Conservation (phyloP, 2,329 filamentous ascomycete species). For the Sporothrix euskadiensis region DNA sequence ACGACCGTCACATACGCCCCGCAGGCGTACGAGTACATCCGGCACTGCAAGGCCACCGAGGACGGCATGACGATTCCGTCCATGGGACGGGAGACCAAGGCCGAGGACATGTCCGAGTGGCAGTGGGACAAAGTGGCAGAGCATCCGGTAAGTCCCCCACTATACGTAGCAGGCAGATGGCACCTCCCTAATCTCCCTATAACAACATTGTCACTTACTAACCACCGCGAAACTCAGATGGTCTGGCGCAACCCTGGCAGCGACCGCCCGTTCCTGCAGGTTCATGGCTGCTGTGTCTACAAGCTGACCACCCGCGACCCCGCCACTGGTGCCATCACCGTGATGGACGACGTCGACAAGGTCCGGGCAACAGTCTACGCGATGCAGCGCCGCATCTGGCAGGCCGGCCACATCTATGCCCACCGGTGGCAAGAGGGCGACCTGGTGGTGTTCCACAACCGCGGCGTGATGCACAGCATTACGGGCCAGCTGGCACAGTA, state of each 20-base stretch:
- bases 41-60: constrained; percentile 48
- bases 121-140: constrained; percentile 32
- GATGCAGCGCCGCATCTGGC: constrained; percentile 35
- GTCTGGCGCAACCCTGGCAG: constrained; percentile 72
- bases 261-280: constrained; percentile 29
- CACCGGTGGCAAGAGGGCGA: constrained; percentile 78
- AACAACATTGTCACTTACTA: neutral
- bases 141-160: constrained; percentile 25
- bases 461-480: constrained; percentile 72
- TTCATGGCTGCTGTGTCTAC: constrained; percentile 31
- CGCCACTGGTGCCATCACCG: constrained; percentile 12
- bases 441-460: constrained; percentile 76
- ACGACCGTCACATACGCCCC: constrained; percentile 31
- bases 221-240: constrained; percentile 42
- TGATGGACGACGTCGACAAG: constrained; percentile 32
- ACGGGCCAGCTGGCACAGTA: constrained; percentile 65
- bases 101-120: constrained; percentile 24
- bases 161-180: neutral
- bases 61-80: constrained; percentile 30
- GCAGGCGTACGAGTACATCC: constrained; percentile 31
- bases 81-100: constrained; percentile 25
- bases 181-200: neutral
- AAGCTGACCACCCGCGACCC: constrained; percentile 28
- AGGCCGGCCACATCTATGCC: constrained; percentile 66
- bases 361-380: constrained; percentile 26